Evolutionary conservation across 208 protist genomes (phyloP).

Genomic region (Borovskyia barvae): DNA sequence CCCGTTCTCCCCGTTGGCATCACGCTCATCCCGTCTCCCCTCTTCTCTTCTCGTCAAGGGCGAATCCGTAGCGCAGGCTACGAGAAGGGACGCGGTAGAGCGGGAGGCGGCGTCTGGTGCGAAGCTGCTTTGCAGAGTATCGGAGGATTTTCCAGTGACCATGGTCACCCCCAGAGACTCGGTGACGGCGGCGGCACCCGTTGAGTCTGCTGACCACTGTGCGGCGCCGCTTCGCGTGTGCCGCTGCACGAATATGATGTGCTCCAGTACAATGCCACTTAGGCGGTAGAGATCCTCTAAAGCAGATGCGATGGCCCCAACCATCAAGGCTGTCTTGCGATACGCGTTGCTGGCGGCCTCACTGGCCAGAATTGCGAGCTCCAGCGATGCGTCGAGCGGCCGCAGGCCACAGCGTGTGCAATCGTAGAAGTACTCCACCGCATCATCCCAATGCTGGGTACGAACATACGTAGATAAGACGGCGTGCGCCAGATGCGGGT

Average conservation of each 20-base stretch:
- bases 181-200: background rate
- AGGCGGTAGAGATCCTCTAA: constrained; percentile 79
- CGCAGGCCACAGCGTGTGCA: constrained; percentile 53
- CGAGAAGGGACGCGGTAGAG: too few species aligned
- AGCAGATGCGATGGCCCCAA: constrained; percentile 60
- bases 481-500: constrained; percentile 51
- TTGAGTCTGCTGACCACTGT: background rate
- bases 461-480: constrained; percentile 56
- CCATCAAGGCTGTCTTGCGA: constrained; percentile 50
- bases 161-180: too few species aligned
- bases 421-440: constrained; percentile 72
- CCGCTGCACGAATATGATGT: constrained; percentile 66
- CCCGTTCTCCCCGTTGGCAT: too few species aligned
- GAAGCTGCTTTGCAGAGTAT: too few species aligned
- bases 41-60: too few species aligned
- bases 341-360: constrained; percentile 65
- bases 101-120: too few species aligned
- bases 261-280: constrained; percentile 62
- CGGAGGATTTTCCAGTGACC: too few species aligned
- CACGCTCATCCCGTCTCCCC: too few species aligned
- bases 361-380: constrained; percentile 65
- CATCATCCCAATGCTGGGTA: constrained; percentile 55
- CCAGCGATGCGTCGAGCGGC: constrained; percentile 54
- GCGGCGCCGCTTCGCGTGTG: constrained; percentile 15
- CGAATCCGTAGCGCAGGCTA: too few species aligned